Base-by-base conservation (phyloP, 345 rosid genomes). In the Citrus glauca region DNA sequence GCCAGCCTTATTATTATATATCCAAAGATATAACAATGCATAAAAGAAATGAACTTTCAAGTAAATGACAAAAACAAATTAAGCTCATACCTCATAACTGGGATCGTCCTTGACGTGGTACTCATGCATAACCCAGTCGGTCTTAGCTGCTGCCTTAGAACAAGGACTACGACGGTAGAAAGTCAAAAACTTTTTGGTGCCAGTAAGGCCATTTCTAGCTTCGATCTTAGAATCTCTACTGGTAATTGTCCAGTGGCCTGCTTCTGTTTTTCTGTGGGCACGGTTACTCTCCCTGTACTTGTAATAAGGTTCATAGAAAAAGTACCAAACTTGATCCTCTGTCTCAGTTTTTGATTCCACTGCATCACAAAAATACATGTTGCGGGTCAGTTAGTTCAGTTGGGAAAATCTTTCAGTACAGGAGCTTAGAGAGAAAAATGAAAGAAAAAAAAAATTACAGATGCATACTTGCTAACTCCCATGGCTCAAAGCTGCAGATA, bases 241-340 rank as follows among this genome's bases (percentile, higher is more conserved):
- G 0, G 88, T 82, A 40, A 73, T 7, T 79, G 84, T 87, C 89
- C 89, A 89, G 30, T 8, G 77, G 6, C 92, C 89, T 25, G n/a
- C 7, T 48, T 6, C 20, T 4, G 88, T 83, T 1, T 60, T 78
- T 74, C 90, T 82, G 67, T 82, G 76, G 10, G 30, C 55, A 7
- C 64, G 72, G 13, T 38, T 68, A 71, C 80, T 75, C 17, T 81
- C 80, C 35, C 1, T 1, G 5, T 73, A n/a, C 9, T 71, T 71
- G 59, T 63, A 59, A 33, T 77, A 73, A 13, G 24, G 80, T 0
- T 55, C 76, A 13, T 62, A 66, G 71, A 82, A 89, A 73, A 87
- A 84, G 69, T 81, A 81, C 87, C 87, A 85, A 3, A 57, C 77
- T 8, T 9, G 81, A 79, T 85, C 89, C 0, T 56, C 30, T 3